Base-by-base conservation (phyloP, 108 stramenopile genomes). In the Nannochloropsis granulata region DNA sequence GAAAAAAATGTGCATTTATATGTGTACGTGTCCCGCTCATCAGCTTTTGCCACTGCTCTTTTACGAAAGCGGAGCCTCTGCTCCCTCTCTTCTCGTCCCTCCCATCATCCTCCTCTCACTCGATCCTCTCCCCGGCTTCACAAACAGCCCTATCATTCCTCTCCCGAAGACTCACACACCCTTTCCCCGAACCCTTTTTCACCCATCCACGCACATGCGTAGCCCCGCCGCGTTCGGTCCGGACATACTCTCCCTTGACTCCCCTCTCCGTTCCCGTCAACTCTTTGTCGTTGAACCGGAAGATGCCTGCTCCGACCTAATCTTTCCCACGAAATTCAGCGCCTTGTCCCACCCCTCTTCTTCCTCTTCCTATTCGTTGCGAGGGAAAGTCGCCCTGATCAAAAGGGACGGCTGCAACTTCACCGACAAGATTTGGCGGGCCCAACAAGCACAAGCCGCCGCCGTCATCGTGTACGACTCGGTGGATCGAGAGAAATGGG, bases 191-290 rank as follows among this genome's bases (percentile, higher is more conserved):
- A 34, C 5, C 34, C 34, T 34, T 34, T 34, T 34, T 5, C 34
- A 34, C 80, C 21, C n/a, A 8, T 42, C 23, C 25, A 14, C 23
- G 3, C 24, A 23, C 80, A 19, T 7, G 23, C 71, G 13, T 45
- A 86, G 86, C 24, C 45, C 86, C 42, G 83, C 86, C 23, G 83
- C 83, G 19, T 86, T 86, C 24, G 86, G 86, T 12, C 86, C 86
- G 78, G 79, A 86, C 79, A 25, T 80, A 16, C 79, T 80, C 16
- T 12, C 11, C 14, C 16, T 80, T 24, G 83, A 80, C 23, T 82
- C 86, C 25, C 86, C 79, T 1, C 21, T 86, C 13, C 56, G 79
- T 44, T 83, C 86, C 26, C 44, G 79, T 12, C 45, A 56, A 10
- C 23, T 86, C 16, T 13, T 79, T 8, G 25, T 45, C 82, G 83